Base-by-base conservation (phyloP, 495 filamentous ascomycete genomes). In the Amphirosellinia nigrospora region DNA sequence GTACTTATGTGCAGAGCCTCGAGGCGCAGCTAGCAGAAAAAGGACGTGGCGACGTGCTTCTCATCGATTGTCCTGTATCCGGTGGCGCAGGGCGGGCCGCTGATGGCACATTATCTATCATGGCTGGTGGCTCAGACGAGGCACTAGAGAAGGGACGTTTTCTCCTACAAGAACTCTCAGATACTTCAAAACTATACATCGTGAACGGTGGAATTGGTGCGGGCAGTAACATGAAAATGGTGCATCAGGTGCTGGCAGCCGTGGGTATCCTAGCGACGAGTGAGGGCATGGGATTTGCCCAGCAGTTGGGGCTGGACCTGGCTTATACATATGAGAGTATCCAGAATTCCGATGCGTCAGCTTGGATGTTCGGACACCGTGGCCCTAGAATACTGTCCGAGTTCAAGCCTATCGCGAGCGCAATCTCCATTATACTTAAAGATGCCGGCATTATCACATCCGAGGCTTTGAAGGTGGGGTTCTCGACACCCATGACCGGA, bases 221-320 rank as follows among this genome's bases (percentile, higher is more conserved):
- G 0, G 92, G 93, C n/a, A 93, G 90, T 72, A 94, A 94, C 75
- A 92, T 94, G 86, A 96, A 96, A 80, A 93, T 94, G 87, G 88
- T 92, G 61, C 92, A 94, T 79, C 93, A 96, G 77, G 89, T 96
- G 21, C 84, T 94, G 13, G 93, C 92, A 0, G 92, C 89, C 0
- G 89, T 91, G 66, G 89, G 94, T 69, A 94, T 96, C 72, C 83
- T 91, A 2, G 86, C 90, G 10, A 85, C 88, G 15, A 90, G 89
- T 72, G 93, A 96, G 79, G 89, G 86, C 1, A 86, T 92, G 86
- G 92, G 91, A 0, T 87, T 94, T 58, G 92, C 91, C 11, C 89
- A 86, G 46, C 83, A 85, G 16, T 79, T 93, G 45, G 91, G 92
- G 0, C 78, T 94, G 64, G 86, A 93, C 73, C 87, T 89, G 4